Percentiles rank a stretch among this genome's conserved stretches.
These are phyloP conservation scores for sorghum (Sorghum bicolor) DNA, from an alignment of 176 grass and related monocot species.

Conservation along the genomic window Sorghum_bicolor_NCBIv3 NC_012879.2:58943001-58943500, in stretches of 20 bases:
- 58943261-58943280: constrained; percentile 89
- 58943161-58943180: not conserved
- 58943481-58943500: constrained; percentile 71
- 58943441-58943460: constrained; percentile 89
- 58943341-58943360: constrained; percentile 91
- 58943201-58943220: constrained; percentile 24
- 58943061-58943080: not conserved
- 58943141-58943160: not conserved
- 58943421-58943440: constrained; percentile 96
- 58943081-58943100: not conserved
- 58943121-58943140: not conserved
- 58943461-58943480: constrained; percentile 93
- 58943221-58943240: constrained; percentile 94
- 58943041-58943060: not conserved
- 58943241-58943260: constrained; percentile 98
- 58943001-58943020: not conserved
- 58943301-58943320: constrained; percentile 60
- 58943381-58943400: constrained; percentile 49
- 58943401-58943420: constrained; percentile 77
- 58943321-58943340: constrained; percentile 97
- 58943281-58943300: constrained; percentile 78
- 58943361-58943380: constrained; percentile 68
- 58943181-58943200: not conserved
- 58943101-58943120: not conserved
- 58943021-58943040: not conserved